Evolutionary conservation across 768 basidiomycete genomes (phyloP), one percentile per base, ranked within the genome.

Genomic region (Suillus weaverae): DNA sequence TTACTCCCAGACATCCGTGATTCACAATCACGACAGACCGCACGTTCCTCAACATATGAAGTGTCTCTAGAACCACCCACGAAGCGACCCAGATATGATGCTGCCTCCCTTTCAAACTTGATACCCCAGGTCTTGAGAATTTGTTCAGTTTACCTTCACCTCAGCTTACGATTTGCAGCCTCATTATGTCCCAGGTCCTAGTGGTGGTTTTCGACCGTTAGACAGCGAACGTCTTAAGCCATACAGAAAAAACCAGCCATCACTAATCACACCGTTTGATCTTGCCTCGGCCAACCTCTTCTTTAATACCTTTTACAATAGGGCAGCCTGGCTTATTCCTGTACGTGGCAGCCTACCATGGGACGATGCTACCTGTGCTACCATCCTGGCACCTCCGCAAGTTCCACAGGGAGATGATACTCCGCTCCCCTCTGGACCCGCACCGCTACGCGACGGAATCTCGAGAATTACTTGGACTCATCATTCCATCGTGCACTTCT

Each of bases 301-400:
- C 71, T 75, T 68, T 9, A 68, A 74, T 22, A 62, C 67, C 33
- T 71, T 70, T 33, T 81, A 79, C 67, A 68, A 78, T 57, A 83
- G 86, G 57, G 76, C 74, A 56, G 82, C 84, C 9, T 89, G 87
- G 87, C 69, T 88, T 18, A 79, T 89, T 43, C 87, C 87, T 46
- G 71, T 88, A 6, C 82, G 86, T 14, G 87, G 87, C 18, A 70
- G 65, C 33, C 67, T 83, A 48, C 85, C 85, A 43, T 88, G 84
- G 84, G 72, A 74, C 13, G 74, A 72, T 36, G 79, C 79, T 56
- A 81, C 85, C 11, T 67, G 73, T 50, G 86, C 81, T 10, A 72
- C 76, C 16, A 61, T 86, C n/a, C 71, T 81, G 43, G 77, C 79
- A 48, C 65, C 65, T 5, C 65, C 70, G 43, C 65, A 54, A 68